A percentile compares a stretch with the other conserved stretches of the same genome.
Conservation (phyloP, 805 yeast genomes). For the Barnettozyma vustinii region DNA sequence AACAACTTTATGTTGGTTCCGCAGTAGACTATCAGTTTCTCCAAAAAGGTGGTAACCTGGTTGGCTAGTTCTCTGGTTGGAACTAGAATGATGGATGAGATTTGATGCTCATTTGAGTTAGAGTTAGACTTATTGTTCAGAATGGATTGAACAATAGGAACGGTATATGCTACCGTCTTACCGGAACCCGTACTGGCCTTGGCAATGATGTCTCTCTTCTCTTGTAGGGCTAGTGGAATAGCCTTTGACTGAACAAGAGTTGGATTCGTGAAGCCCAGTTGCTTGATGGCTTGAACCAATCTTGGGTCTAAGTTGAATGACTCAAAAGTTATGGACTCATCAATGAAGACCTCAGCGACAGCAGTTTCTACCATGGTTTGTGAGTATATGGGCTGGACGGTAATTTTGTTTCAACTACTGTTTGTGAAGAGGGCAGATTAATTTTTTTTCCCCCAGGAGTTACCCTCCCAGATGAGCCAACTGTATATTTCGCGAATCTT, state of each 20-base stretch:
- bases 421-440: not conserved
- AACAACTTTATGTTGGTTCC: conserved; percentile 57
- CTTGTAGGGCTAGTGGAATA: conserved; percentile 87
- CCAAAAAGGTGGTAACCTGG: conserved; percentile 72
- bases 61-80: conserved; percentile 90
- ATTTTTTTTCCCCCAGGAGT: not conserved
- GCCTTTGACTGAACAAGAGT: conserved; percentile 87
- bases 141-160: conserved; percentile 81
- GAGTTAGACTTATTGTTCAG: conserved; percentile 37
- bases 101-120: conserved; percentile 23
- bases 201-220: conserved; percentile 88
- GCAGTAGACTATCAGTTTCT: conserved; percentile 64
- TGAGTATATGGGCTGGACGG: not conserved
- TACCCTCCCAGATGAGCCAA: not conserved
- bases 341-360: conserved; percentile 67
- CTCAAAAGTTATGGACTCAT: conserved; percentile 66
- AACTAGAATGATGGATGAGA: conserved; percentile 58
- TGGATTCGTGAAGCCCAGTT: conserved; percentile 77
- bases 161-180: conserved; percentile 84
- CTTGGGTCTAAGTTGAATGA: conserved; percentile 78
- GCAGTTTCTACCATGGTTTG: conserved; percentile 28
- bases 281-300: conserved; percentile 75
- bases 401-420: not conserved
- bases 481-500: not conserved
- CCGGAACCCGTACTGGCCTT: conserved; percentile 96